phyloP scores from a whole-genome alignment of 305 asterid species.

The Euphrasia arctica region DNA sequence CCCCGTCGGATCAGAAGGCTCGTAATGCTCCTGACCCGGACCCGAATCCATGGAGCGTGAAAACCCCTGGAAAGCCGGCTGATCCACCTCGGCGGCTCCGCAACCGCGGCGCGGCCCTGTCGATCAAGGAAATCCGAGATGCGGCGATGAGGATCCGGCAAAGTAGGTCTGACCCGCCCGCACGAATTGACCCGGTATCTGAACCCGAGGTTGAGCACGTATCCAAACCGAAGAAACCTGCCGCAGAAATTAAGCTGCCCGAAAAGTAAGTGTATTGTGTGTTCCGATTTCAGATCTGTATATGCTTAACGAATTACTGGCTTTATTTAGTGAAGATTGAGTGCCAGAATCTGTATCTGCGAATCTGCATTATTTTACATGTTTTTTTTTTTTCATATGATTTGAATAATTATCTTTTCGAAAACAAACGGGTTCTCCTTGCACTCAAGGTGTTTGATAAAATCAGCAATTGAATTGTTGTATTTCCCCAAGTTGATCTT shows the following conservation, averaged over 20 bases:
- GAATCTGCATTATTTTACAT: background rate
- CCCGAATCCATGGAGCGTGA: slow-evolving; percentile 40
- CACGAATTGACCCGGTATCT: slow-evolving; percentile 25
- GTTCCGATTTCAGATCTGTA: slow-evolving; percentile 21
- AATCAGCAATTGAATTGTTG: background rate
- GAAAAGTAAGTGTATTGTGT: slow-evolving; percentile 47
- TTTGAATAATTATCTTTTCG: background rate
- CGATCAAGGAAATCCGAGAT: slow-evolving; percentile 54
- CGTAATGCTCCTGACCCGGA: slow-evolving; percentile 25
- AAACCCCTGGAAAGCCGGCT: slow-evolving; percentile 59
- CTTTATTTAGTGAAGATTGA: background rate
- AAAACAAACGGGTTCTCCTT: background rate
- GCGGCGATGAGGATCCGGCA: slow-evolving; percentile 59
- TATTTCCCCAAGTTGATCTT: background rate
- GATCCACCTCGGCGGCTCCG: slow-evolving; percentile 36
- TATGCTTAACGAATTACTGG: background rate
- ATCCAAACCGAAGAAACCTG: slow-evolving; percentile 30
- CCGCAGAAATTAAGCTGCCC: slow-evolving; percentile 43
- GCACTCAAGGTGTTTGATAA: background rate
- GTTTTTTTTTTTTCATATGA: background rate
- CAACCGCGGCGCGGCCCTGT: slow-evolving; percentile 48
- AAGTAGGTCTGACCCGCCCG: slow-evolving; percentile 27
- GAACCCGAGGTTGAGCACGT: slow-evolving; percentile 22
- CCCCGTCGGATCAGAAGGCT: slow-evolving; percentile 29
- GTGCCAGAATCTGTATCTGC: background rate